Evolutionary conservation across 2,329 filamentous ascomycete species (phyloP).

Genomic region (Aspergillus tubingensis): DNA sequence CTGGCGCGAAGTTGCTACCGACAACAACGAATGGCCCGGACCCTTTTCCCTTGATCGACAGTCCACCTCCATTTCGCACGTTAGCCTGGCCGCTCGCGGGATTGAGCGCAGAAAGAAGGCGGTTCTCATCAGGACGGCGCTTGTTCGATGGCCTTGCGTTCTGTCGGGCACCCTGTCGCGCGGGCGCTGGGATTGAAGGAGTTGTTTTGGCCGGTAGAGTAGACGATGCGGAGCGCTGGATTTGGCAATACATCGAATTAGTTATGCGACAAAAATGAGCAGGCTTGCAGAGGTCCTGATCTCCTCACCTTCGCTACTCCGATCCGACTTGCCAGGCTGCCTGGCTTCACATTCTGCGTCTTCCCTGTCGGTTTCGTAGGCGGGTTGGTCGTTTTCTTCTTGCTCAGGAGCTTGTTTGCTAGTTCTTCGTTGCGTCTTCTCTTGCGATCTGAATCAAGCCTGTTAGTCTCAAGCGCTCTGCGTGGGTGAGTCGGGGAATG

Average conservation of each 20-base stretch:
- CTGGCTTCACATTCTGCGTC: slow-evolving; percentile 46
- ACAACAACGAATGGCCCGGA: slow-evolving; percentile 59
- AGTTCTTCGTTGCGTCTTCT: slow-evolving; percentile 59
- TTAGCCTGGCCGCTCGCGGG: slow-evolving; percentile 33
- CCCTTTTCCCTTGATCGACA: slow-evolving; percentile 58
- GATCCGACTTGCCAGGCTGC: slow-evolving; percentile 60
- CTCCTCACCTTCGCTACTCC: slow-evolving; percentile 57
- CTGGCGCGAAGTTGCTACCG: slow-evolving; percentile 66
- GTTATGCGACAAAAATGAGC: slow-evolving; percentile 1
- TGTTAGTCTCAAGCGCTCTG: neutral
- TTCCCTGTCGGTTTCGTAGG: slow-evolving; percentile 44
- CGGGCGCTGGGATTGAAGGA: slow-evolving; percentile 35
- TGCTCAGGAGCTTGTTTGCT: slow-evolving; percentile 61
- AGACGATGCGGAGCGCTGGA: slow-evolving; percentile 44
- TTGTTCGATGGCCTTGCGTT: slow-evolving; percentile 31
- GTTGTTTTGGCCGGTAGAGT: slow-evolving; percentile 41
- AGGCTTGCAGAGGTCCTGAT: neutral
- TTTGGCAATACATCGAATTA: slow-evolving; percentile 4
- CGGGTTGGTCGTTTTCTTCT: slow-evolving; percentile 53
- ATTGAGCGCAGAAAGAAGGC: slow-evolving; percentile 34
- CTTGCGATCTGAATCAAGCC: slow-evolving; percentile 44
- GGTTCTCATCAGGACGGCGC: slow-evolving; percentile 38
- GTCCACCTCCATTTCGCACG: slow-evolving; percentile 37
- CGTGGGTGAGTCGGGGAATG: neutral
- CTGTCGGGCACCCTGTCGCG: slow-evolving; percentile 21